phyloP scores from a whole-genome alignment of 331 rosid species.

The Ulmus americana region DNA sequence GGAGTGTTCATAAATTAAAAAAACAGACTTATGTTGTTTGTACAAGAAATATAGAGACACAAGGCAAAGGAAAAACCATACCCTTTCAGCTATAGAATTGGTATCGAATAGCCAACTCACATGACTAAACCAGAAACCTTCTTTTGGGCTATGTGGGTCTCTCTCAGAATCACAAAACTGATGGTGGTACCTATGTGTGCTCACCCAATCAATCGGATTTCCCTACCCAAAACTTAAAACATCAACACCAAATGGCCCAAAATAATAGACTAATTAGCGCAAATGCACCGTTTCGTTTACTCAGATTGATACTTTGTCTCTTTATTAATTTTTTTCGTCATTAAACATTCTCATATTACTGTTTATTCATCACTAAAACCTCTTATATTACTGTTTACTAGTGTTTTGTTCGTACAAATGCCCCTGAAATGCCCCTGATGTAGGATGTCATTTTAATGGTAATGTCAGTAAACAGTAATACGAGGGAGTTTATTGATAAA shows the following conservation, averaged over 20 bases:
- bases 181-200: constrained; percentile 87
- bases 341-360: too few relatives aligned
- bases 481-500: background rate
- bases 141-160: constrained; percentile 87
- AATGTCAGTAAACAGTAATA: constrained; percentile 4
- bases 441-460: too few relatives aligned
- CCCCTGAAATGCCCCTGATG: too few relatives aligned
- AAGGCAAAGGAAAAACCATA: constrained; percentile 17
- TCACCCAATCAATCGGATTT: constrained; percentile 85
- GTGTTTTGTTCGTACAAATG: too few relatives aligned
- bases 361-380: too few relatives aligned
- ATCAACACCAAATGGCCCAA: too few relatives aligned
- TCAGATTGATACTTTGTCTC: too few relatives aligned
- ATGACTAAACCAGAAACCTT: constrained; percentile 91
- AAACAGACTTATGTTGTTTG: background rate
- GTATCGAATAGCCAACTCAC: constrained; percentile 73
- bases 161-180: constrained; percentile 76
- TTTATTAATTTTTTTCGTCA: too few relatives aligned
- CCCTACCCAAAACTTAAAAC: constrained; percentile 35
- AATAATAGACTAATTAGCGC: too few relatives aligned
- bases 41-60: background rate
- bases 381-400: too few relatives aligned
- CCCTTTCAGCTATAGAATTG: constrained; percentile 43
- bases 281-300: too few relatives aligned
- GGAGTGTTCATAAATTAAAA: background rate